A percentile compares a stretch with the other conserved stretches of the same genome.
These are phyloP conservation scores for Pseudogymnoascus sp. DNA, from an alignment of 2,329 filamentous ascomycete species.

Conservation along the genomic window DNA sequence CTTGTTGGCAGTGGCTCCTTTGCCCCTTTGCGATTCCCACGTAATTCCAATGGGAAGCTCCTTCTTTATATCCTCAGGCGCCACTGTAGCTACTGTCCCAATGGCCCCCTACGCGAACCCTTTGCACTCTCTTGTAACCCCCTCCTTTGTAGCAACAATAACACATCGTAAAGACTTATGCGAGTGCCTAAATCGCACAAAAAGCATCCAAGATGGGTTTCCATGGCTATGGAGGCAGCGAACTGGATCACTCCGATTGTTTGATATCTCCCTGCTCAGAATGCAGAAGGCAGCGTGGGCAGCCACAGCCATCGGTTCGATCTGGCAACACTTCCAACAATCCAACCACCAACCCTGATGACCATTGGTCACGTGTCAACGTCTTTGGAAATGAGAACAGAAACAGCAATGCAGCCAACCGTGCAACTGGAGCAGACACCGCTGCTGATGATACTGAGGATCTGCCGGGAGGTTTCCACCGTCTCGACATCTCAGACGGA, in stretches of 20 bases:
- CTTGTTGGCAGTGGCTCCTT: background rate
- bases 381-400: background rate
- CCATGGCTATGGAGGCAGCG: constrained; percentile 2
- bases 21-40: background rate
- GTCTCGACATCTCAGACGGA: background rate
- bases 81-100: background rate
- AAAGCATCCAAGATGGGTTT: background rate
- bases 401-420: background rate
- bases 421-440: background rate
- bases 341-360: background rate
- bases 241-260: background rate
- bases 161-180: background rate
- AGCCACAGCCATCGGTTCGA: background rate
- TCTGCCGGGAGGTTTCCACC: background rate
- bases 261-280: background rate
- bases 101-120: background rate
- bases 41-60: background rate
- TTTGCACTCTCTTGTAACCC: background rate
- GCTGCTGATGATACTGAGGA: background rate
- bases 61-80: background rate
- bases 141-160: background rate
- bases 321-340: background rate
- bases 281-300: background rate
- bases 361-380: background rate
- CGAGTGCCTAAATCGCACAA: background rate